Evolutionary conservation across 2,329 filamentous ascomycete genomes (phyloP), one percentile per base, ranked within the genome.

Genomic region (Penicillium concentricum): DNA sequence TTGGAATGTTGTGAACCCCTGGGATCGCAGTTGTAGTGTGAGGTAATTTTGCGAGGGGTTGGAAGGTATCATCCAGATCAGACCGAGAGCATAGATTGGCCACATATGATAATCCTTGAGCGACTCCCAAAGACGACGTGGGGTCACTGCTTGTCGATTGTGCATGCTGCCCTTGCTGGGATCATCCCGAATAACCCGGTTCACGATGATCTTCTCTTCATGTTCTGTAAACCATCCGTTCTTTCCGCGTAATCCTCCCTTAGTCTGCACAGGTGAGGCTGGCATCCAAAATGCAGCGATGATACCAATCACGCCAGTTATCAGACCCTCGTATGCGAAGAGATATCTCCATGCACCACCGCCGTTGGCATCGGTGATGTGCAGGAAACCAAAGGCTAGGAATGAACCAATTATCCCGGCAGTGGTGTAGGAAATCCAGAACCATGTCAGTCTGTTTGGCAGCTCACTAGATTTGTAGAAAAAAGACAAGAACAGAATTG

Each of bases 401-500:
- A 52, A 52, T 6, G 50, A 62, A 79, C 81, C 82, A n/a, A 80
- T 62, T 24, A 79, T 70, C 3, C 80, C 82, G 51, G 85, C 76
- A 10, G 82, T 30, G 5, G 78, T 74, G 0, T 86, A 82, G 0
- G 85, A 80, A 0, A 82, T 84, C 87, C 87, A 90, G 73, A 90
- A 90, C 65, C 79, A 82, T 61, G 82, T 82, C n/a, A 91, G 72
- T 3, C 88, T 80, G 12, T 80, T 79, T 0, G 87, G 86, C 0
- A 91, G 77, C 69, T 91, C 88, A 46, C 78, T 78, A 1, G 82
- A 82, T 45, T 82, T 90, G 74, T 90, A 91, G 69, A 87, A 91
- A 70, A 90, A 90, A 5, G 82, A 84, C 5, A 89, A 75, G 70
- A 86, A 90, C 0, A 72, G 56, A 15, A 71, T 66, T 6, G 66